Base-by-base conservation (phyloP, 1,139 yeast species). In the Zygoascus sp. region DNA sequence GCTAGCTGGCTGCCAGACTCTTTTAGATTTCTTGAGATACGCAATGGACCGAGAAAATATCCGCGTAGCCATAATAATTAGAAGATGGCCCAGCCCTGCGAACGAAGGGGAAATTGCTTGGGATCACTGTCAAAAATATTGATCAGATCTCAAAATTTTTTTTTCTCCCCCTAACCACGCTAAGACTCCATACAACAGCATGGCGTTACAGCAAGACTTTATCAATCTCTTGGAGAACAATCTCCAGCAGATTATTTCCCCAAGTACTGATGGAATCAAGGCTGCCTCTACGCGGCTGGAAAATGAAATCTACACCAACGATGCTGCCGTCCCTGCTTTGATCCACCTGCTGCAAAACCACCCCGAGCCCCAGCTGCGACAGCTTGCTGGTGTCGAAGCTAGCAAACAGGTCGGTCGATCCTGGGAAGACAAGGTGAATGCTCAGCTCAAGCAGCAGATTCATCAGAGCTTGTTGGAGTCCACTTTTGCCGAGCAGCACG, bases 351-450 rank as follows among this genome's bases (percentile, higher is more conserved):
- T 88, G 62, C 92, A 85, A 67, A 74, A 75, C 56, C 78, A 81
- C 54, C 70, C 73, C 36, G 80, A 79, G 56, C 79, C 75, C 51
- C 80, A 81, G 58, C 66, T 85, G 57, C 70, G 76, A 37, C 96
- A 89, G 68, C 75, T 92, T 55, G 95, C 97, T 15, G 95, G 97
- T 53, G 96, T 92, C 51, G 98, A 92, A 69, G 90, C 90, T 39
- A 81, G 96, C 70, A 92, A 94, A 68, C 77, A 85, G 62, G 80
- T 88, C 44, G 62, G 76, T 46, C 73, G 76, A 55, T 81, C 80
- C 62, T 92, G 98, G 98, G 79, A 73, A 35, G 56, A 35, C n/a
- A 28, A 20, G 17, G 38, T 42, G 19, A 15, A 64, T 25, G n/a
- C 39, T 3, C 49, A 30, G 63, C 79, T 44, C 83, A 50, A 52